Evolutionary conservation across 139 green algal genomes (phyloP), one percentile per base, ranked within the genome.

Genomic region (Astrephomene gubernaculifera): DNA sequence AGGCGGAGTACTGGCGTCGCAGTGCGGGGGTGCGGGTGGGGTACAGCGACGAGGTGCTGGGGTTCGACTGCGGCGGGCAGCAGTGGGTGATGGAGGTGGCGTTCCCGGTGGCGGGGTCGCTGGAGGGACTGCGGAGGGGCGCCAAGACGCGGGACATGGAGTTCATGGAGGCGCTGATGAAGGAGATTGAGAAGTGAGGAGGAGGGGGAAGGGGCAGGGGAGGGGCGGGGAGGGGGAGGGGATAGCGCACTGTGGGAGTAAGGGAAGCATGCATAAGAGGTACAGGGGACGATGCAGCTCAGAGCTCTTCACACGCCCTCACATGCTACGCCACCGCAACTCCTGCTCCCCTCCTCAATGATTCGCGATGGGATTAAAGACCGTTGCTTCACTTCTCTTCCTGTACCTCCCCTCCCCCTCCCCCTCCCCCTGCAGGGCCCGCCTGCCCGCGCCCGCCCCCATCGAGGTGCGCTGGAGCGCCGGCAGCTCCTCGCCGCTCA

Each of bases 51-150:
- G 43, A 78, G 44, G 33, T 78, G 70, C 90, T 99, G n/a, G 95
- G 95, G 1, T 99, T 99, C 90, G 97, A 99, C 90, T 99, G 97
- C 86, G 97, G 97, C 4, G 97, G 97, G 2, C 94, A 99, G 92
- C 97, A 99, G 91, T 99, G 97, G 96, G 97, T 99, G 85, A 88
- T 97, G 68, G 97, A 99, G 90, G 93, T 97, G 88, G 84, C 74
- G 12, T 64, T 89, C 27, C 84, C 74, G 41, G 82, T 94, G 44
- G 90, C 81, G 17, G 44, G 17, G 57, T 83, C 82, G 43, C 87
- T 90, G 63, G 63, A 76, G 25, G 49, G 2, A 1, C 52, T 87
- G 12, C 52, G 41, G 36, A 10, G 39, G 1, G 89, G 63, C 36
- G 21, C 36, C 31, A 2, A 10, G 17, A 68, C 89, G 6, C 27